Evolutionary conservation across 106 monocot genomes (phyloP), one percentile per base, ranked within the genome.

Genomic region (Apostasia ramifera): DNA sequence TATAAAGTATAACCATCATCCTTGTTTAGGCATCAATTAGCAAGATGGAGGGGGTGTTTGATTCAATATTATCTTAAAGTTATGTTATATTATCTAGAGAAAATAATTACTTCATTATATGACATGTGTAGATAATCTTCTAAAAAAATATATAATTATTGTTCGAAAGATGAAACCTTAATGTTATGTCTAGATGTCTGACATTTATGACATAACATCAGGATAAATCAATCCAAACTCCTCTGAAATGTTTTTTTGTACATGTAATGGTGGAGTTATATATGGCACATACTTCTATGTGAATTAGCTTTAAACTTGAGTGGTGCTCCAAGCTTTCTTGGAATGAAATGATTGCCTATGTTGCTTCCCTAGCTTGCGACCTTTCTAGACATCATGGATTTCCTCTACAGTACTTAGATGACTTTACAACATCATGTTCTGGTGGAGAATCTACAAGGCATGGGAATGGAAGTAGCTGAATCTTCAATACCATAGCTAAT

Each of bases 401-500:
- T 62, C 38, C 52, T 53, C 52, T 53, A 53, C 10, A 53, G 52
- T 10, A n/a, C n/a, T n/a, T 53, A 10, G 52, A 10, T 10, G 26
- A 26, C 26, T 26, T 26, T 26, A 26, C 26, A 26, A 26, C 26
- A 26, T 26, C 26, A 26, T 26, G 0, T 53, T 53, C 10, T 53
- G 52, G 10, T 53, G 52, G 40, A 62, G 13, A 5, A 62, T 62
- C 61, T 62, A 1, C 13, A 62, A 13, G 40, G 37, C 38, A 7
- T 62, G 61, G 5, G 8, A 62, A 41, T 62, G 6, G 61, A 62
- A 40, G 37, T 62, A 41, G 0, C 61, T 12, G 42, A 40, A 62
- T 62, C 61, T 62, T 62, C 38, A 3, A 62, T 62, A 41, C 61
- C 61, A 62, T 42, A 62, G 26, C 61, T 41, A 62, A 9, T 37